Evolutionary conservation across 371 early-diverging fungal genomes (phyloP).

Genomic region (Haplosporangium sp.): DNA sequence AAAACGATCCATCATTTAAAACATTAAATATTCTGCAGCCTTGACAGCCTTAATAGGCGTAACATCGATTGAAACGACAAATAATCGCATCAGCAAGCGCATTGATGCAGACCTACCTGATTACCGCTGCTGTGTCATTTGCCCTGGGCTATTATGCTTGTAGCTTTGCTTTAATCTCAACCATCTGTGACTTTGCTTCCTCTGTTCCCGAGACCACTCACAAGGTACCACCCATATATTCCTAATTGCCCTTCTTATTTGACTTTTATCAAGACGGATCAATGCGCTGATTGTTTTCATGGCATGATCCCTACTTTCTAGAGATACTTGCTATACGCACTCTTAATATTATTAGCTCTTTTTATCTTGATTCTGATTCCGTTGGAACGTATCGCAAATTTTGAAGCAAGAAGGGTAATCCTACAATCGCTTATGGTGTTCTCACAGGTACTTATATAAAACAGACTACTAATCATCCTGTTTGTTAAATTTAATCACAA

Average conservation of each 20-base stretch:
- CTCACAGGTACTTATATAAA: not conserved
- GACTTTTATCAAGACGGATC: not conserved
- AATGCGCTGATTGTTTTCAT: not conserved
- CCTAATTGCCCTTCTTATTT: not conserved
- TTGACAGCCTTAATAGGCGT: not conserved
- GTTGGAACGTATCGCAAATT: slow-evolving; percentile 59
- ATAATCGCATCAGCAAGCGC: not conserved
- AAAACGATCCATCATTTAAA: not conserved
- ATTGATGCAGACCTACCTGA: slow-evolving; percentile 58
- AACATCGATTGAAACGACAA: not conserved
- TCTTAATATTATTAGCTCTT: slow-evolving; percentile 51
- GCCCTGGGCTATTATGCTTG: slow-evolving; percentile 61
- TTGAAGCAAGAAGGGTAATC: slow-evolving; percentile 58
- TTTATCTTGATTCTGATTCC: slow-evolving; percentile 60
- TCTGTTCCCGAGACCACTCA: slow-evolving; percentile 62
- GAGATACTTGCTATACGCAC: slow-evolving; percentile 55
- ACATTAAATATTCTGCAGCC: too few relatives aligned
- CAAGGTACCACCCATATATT: slow-evolving; percentile 43
- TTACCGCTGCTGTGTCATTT: slow-evolving; percentile 58
- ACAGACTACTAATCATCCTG: not conserved
- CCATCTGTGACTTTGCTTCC: slow-evolving; percentile 56
- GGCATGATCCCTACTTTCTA: not conserved
- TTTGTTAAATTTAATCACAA: not conserved
- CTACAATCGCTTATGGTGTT: not conserved
- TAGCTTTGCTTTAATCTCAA: slow-evolving; percentile 59